Conservation (phyloP, 495 filamentous ascomycete species). For the Parmelia sp. region DNA sequence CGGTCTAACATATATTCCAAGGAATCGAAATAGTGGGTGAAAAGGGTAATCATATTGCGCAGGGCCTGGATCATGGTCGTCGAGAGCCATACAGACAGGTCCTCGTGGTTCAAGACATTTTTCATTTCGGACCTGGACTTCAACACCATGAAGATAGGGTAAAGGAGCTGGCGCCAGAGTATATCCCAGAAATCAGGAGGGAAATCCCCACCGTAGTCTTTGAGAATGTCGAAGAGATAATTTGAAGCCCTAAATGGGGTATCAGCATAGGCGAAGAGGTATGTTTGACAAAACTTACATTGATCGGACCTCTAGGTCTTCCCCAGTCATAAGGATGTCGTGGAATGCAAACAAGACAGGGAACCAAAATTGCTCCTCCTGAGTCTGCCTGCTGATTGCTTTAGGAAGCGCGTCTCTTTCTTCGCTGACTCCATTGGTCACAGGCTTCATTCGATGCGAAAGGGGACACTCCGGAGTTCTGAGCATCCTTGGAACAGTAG, state of each 20-base stretch:
- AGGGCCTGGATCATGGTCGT: slow-evolving; percentile 99
- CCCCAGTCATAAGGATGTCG: slow-evolving; percentile 97
- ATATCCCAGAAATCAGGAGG: slow-evolving; percentile 97
- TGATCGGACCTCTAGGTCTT: slow-evolving; percentile 94
- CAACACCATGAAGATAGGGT: slow-evolving; percentile 96
- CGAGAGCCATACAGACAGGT: slow-evolving; percentile 96
- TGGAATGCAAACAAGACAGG: slow-evolving; percentile 97
- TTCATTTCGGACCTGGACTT: slow-evolving; percentile 94
- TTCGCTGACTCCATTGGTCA: slow-evolving; percentile 34
- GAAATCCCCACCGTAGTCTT: slow-evolving; percentile 84
- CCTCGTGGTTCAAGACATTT: slow-evolving; percentile 87
- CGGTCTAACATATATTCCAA: slow-evolving; percentile 95
- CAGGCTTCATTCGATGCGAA: slow-evolving; percentile 47
- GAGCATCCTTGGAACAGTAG: slow-evolving; percentile 87
- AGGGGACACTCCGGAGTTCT: slow-evolving; percentile 93
- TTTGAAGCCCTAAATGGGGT: slow-evolving; percentile 63
- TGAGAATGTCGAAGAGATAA: slow-evolving; percentile 91
- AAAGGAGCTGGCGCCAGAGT: slow-evolving; percentile 91
- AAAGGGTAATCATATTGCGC: slow-evolving; percentile 95
- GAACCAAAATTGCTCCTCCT: slow-evolving; percentile 98
- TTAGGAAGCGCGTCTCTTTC: slow-evolving; percentile 43
- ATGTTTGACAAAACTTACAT: slow-evolving; percentile 32
- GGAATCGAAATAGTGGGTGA: slow-evolving; percentile 95
- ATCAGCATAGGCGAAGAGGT: slow-evolving; percentile 1
- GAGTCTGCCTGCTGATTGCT: slow-evolving; percentile 52